Percentiles rank a stretch among this genome's conserved stretches.
Conservation (phyloP, 257 asterid species). For the Fraxinus quadrangulata region DNA sequence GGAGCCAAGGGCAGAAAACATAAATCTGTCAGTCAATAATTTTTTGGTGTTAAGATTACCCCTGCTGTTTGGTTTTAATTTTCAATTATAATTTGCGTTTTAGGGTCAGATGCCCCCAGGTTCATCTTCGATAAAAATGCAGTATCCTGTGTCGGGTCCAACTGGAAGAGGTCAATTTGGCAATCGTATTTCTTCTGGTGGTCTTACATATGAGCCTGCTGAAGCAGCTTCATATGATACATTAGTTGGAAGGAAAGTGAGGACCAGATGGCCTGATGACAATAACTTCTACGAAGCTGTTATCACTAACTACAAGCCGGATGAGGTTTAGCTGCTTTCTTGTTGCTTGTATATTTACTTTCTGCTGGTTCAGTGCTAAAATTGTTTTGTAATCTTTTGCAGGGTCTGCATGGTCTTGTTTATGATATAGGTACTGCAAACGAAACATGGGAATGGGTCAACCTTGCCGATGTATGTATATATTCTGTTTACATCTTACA, state of each 20-base stretch:
- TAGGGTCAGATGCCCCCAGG: constrained; percentile 56
- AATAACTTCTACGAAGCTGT: constrained; percentile 74
- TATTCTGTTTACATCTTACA: constrained; percentile 20
- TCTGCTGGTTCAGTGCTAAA: constrained; percentile 25
- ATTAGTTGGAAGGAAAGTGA: constrained; percentile 60
- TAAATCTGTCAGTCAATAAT: constrained; percentile 46
- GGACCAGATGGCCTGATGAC: constrained; percentile 85
- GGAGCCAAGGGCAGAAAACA: constrained; percentile 59
- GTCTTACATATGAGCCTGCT: constrained; percentile 39
- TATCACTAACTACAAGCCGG: constrained; percentile 57
- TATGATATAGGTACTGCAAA: constrained; percentile 58
- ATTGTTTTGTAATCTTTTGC: constrained; percentile 29
- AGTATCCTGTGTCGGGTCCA: constrained; percentile 54
- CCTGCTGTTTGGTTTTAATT: constrained; percentile 10
- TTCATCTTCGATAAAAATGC: constrained; percentile 60
- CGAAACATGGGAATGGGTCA: constrained; percentile 81
- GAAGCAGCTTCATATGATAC: constrained; percentile 55
- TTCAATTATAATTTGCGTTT: constrained; percentile 7
- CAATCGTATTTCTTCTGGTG: constrained; percentile 53
- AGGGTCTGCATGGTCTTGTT: constrained; percentile 71
- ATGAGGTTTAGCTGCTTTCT: constrained; percentile 43
- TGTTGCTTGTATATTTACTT: constrained; percentile 12
- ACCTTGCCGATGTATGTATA: constrained; percentile 62
- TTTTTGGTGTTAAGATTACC: background rate
- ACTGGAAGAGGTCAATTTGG: constrained; percentile 75